Conservation (phyloP, 2,329 filamentous ascomycete species). For the Mollisiaceae sp. region DNA sequence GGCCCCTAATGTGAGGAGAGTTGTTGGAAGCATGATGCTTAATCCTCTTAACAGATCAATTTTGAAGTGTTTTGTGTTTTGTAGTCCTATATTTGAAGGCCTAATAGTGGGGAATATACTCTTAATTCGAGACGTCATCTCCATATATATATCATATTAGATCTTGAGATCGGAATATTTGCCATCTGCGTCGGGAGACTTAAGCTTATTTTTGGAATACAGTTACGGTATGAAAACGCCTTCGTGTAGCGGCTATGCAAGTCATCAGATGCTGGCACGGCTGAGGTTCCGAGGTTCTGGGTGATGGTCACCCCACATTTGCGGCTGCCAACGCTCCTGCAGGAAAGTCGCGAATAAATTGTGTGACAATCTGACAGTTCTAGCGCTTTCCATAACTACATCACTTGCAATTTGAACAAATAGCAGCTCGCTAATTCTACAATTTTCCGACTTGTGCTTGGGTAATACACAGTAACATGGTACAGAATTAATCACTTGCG, state of each 20-base stretch:
- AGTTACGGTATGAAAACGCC: constrained; percentile 1
- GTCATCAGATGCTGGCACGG: constrained; percentile 1
- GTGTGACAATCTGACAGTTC: background rate
- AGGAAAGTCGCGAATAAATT: background rate
- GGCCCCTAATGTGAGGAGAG: background rate
- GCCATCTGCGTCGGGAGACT: background rate
- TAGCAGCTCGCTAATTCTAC: background rate
- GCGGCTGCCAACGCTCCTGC: constrained; percentile 1
- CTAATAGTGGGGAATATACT: background rate
- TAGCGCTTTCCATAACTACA: background rate
- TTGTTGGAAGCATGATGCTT: constrained; percentile 12
- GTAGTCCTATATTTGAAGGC: background rate
- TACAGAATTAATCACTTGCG: no score
- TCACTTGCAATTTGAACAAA: background rate
- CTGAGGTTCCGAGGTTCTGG: constrained; percentile 2
- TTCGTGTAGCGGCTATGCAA: constrained; percentile 3
- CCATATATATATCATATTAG: background rate
- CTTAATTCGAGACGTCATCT: background rate
- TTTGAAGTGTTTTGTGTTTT: background rate
- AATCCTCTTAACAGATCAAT: background rate
- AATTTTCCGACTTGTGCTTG: background rate
- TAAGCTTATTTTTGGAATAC: constrained; percentile 8
- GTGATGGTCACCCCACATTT: constrained; percentile 2
- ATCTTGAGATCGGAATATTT: background rate
- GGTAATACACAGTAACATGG: no score